Evolutionary conservation across 169 alveolate genomes (phyloP).

Genomic region (Plasmodium relictum): DNA sequence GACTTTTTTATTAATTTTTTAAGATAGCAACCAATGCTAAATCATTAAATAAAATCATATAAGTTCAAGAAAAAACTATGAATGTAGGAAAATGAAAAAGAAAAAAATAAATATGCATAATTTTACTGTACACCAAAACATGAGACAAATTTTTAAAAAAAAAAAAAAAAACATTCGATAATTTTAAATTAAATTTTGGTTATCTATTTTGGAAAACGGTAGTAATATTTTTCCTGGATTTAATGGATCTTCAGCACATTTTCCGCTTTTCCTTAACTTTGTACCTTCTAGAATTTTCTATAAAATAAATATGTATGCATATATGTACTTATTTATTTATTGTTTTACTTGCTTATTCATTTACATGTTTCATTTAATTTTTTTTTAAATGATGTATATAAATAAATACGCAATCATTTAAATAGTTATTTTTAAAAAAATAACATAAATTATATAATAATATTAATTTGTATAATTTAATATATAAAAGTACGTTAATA

Average conservation of each 20-base stretch:
- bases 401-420: not conserved
- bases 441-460: not conserved
- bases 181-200: not conserved
- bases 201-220: constrained; percentile 3
- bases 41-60: no score
- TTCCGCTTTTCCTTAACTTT: not conserved
- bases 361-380: not conserved
- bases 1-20: no score
- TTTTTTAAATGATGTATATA: not conserved
- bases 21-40: no score
- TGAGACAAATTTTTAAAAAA: no score
- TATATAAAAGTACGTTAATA: no score
- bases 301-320: not conserved
- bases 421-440: not conserved
- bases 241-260: constrained; percentile 9
- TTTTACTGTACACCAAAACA: no score
- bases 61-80: no score
- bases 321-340: not conserved
- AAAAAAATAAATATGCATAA: no score
- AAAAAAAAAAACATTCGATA: no score
- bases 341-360: not conserved
- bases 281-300: not conserved
- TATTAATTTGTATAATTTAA: no score
- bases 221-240: constrained; percentile 11
- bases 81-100: no score